Conservation (phyloP, 768 basidiomycete genomes). For the Mycena venus region DNA sequence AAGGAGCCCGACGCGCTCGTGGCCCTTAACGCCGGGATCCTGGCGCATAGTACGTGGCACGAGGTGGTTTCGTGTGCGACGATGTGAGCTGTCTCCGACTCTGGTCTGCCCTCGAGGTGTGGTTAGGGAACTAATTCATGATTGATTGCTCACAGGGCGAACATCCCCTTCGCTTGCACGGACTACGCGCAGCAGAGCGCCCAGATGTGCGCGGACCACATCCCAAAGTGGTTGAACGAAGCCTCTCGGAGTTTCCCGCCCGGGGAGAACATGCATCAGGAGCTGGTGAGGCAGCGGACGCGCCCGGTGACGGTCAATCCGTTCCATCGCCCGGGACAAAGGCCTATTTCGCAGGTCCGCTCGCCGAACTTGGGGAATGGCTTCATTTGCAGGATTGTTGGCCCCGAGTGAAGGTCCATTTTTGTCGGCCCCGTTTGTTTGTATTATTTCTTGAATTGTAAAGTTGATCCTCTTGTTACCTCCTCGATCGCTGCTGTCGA, state of each 20-base stretch:
- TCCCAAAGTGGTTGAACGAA: slow-evolving; percentile 13
- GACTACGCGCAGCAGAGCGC: slow-evolving; percentile 29
- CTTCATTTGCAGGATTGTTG: slow-evolving; percentile 11
- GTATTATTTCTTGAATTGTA: neutral
- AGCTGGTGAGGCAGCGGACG: slow-evolving; percentile 7
- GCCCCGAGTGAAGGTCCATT: neutral
- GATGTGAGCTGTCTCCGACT: slow-evolving; percentile 9
- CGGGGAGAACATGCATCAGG: neutral
- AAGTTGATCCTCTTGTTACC: no score
- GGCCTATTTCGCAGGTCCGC: slow-evolving; percentile 21
- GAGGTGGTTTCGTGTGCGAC: slow-evolving; percentile 45
- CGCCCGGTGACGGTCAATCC: slow-evolving; percentile 23
- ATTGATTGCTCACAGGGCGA: neutral
- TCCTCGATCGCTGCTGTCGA: no score
- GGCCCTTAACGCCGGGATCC: slow-evolving; percentile 55
- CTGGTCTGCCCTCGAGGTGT: neutral
- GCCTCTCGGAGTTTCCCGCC: slow-evolving; percentile 2
- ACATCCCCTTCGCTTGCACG: slow-evolving; percentile 28
- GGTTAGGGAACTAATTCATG: neutral
- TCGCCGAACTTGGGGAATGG: slow-evolving; percentile 22
- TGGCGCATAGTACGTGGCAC: slow-evolving; percentile 50
- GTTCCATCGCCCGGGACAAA: slow-evolving; percentile 23
- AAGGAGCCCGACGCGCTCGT: slow-evolving; percentile 53
- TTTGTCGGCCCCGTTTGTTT: neutral
- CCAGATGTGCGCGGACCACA: neutral